phyloP scores from a whole-genome alignment of 176 grass and related monocot genomes.

The Dactylis glomerata region DNA sequence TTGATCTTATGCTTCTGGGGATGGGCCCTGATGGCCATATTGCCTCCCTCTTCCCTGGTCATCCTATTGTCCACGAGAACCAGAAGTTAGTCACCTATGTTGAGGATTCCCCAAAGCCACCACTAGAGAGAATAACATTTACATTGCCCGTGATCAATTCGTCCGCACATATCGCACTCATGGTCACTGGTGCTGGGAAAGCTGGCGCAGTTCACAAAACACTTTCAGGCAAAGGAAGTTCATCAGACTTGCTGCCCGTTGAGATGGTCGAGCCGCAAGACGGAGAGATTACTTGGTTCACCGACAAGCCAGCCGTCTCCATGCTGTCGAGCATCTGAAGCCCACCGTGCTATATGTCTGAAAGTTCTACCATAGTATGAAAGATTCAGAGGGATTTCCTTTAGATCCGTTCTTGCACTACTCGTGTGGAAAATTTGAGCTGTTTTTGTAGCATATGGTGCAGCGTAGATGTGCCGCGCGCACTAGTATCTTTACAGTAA shows the following conservation, averaged over 20 bases:
- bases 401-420: neutral
- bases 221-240: conserved; percentile 35
- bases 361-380: neutral
- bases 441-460: neutral
- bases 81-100: conserved; percentile 75
- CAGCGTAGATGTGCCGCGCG: neutral
- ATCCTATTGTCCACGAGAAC: conserved; percentile 58
- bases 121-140: conserved; percentile 82
- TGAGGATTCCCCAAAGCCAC: conserved; percentile 85
- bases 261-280: conserved; percentile 72
- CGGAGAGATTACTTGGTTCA: conserved; percentile 78
- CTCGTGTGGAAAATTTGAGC: neutral
- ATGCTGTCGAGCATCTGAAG: conserved; percentile 35
- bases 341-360: neutral
- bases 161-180: conserved; percentile 54
- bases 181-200: conserved; percentile 69
- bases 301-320: conserved; percentile 76
- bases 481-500: neutral
- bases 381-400: neutral
- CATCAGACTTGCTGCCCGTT: conserved; percentile 66
- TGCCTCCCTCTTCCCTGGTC: conserved; percentile 85
- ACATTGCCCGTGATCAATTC: conserved; percentile 85
- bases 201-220: conserved; percentile 61
- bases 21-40: conserved; percentile 93
- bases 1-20: conserved; percentile 84